phyloP scores from a whole-genome alignment of 2,329 filamentous ascomycete species.

The Ascosphaera aggregata region DNA sequence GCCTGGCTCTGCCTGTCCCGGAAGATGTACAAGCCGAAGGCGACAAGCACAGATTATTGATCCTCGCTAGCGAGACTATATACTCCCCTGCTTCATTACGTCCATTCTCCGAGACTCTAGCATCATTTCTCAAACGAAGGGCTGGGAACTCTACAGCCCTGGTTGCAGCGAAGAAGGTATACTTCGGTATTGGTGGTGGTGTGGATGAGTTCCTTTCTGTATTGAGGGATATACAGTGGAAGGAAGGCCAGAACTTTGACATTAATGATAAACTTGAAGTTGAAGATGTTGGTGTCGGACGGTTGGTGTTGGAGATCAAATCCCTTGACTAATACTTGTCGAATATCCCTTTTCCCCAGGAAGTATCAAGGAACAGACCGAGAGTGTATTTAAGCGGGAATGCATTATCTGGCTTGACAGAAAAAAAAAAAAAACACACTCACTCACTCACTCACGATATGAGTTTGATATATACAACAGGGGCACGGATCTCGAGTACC shows the following conservation, averaged over 20 bases:
- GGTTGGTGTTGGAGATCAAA: slow-evolving; percentile 19
- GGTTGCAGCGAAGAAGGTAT: slow-evolving; percentile 39
- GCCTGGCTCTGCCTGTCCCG: slow-evolving; percentile 15
- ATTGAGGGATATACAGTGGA: slow-evolving; percentile 8
- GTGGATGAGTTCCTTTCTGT: slow-evolving; percentile 32
- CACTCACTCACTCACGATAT: neutral
- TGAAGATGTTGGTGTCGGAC: slow-evolving; percentile 20
- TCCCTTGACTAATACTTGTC: slow-evolving; percentile 2
- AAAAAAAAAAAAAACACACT: slow-evolving; percentile 1
- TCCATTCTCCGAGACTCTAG: slow-evolving; percentile 31
- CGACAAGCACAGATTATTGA: slow-evolving; percentile 17
- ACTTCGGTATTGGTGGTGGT: slow-evolving; percentile 43
- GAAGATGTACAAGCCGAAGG: neutral
- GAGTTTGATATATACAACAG: slow-evolving; percentile 3
- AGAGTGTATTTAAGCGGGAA: neutral
- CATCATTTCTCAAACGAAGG: slow-evolving; percentile 19
- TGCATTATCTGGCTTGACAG: neutral
- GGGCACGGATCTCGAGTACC: slow-evolving; percentile 7
- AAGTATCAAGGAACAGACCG: neutral
- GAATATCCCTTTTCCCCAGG: neutral
- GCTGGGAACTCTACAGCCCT: slow-evolving; percentile 22
- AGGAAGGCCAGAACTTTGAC: slow-evolving; percentile 8
- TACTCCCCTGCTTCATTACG: slow-evolving; percentile 32
- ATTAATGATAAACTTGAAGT: slow-evolving; percentile 15
- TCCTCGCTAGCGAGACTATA: slow-evolving; percentile 41